These are phyloP conservation scores for Hygrophila difformis DNA, from an alignment of 257 asterid species.

Conservation along the genomic window DNA sequence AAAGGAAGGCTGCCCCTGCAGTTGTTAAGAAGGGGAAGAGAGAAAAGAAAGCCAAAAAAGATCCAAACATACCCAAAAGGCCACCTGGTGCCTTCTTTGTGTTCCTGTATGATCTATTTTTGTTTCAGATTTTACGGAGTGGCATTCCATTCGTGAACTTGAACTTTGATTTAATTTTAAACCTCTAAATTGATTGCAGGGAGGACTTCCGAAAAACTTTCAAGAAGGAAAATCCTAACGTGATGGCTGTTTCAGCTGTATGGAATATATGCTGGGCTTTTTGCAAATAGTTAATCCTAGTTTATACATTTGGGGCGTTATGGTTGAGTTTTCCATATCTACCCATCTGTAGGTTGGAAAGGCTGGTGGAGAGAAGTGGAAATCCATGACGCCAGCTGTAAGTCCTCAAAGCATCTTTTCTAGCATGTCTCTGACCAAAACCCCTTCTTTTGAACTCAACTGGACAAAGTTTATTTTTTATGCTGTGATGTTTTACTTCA, in stretches of 20 bases:
- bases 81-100: slow-evolving; percentile 98
- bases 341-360: slow-evolving; percentile 63
- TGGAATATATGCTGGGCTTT: slow-evolving; percentile 11
- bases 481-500: neutral
- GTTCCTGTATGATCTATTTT: slow-evolving; percentile 54
- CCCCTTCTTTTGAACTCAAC: neutral
- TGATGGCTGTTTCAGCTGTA: slow-evolving; percentile 92
- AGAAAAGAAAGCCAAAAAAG: slow-evolving; percentile 61
- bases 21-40: slow-evolving; percentile 35
- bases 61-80: slow-evolving; percentile 93
- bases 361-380: slow-evolving; percentile 98
- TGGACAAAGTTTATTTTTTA: no score
- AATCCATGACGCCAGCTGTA: slow-evolving; percentile 70
- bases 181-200: slow-evolving; percentile 30
- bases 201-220: slow-evolving; percentile 89
- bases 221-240: slow-evolving; percentile 83
- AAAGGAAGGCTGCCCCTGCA: slow-evolving; percentile 69
- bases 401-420: slow-evolving; percentile 19
- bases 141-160: neutral
- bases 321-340: neutral
- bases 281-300: neutral
- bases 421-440: no score
- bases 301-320: slow-evolving; percentile 7
- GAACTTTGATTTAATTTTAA: slow-evolving; percentile 10
- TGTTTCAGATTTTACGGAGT: neutral